Evolutionary conservation across 2,329 filamentous ascomycete genomes (phyloP), one percentile per base, ranked within the genome.

Genomic region (Leptographium galeiforme): DNA sequence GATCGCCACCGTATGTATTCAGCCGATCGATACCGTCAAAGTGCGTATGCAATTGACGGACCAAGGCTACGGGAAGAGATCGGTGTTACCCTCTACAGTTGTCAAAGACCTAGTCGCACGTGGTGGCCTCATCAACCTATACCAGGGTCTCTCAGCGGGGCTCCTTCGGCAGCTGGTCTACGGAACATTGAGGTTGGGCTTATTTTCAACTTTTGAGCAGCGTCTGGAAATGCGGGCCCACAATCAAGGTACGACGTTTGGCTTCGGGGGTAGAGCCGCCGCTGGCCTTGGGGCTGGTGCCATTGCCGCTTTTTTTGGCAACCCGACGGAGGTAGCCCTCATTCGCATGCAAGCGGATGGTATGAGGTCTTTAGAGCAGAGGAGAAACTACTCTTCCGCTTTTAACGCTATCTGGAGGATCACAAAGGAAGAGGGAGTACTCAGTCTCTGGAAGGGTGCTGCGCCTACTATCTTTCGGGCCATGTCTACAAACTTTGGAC

Each of bases 311-410:
- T 88, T 97, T 77, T 78, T 96, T 50, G 91, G 91, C 45, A 98
- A 97, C 67, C 93, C 93, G 1, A 93, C 93, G 14, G 93, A 98
- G 69, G 75, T 98, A 53, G 89, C 93, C 0, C 81, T 98, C 51
- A 95, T 98, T 64, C 87, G 93, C 55, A 98, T 98, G 93, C 93
- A 98, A 70, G 89, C 86, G 45, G 93, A 98, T 64, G 91, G 93
- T 2, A 75, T 97, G 53, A 95, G 95, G 68, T 87, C 91, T 0
- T 68, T 78, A n/a, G 89, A 84, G 14, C 78, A 90, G 65, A 82
- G 93, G 58, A 88, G 91, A 64, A 93, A 97, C 72, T 97, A 98
- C 74, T 87, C 82, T 61, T 93, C 87, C 16, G 93, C 96, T 53
- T 74, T 95, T 53, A 88, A 97, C 66, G 93, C 93, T 0, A 77